Evolutionary conservation across 257 asterid species (phyloP).

Genomic region (Przewalskia tangutica): DNA sequence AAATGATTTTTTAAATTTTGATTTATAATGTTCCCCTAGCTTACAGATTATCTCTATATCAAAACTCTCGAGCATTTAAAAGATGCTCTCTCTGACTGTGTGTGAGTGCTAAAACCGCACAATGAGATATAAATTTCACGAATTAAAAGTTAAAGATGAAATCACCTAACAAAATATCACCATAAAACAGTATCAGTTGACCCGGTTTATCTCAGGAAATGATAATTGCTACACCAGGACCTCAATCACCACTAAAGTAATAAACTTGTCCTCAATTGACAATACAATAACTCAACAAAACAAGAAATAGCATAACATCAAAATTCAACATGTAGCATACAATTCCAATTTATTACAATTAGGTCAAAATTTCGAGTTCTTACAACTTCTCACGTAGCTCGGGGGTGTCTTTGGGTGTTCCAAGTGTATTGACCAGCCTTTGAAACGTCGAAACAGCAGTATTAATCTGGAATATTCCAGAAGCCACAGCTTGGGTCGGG

Average conservation of each 20-base stretch:
- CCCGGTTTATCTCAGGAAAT: background rate
- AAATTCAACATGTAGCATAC: background rate
- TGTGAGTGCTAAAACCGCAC: background rate
- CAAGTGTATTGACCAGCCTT: slow-evolving; percentile 86
- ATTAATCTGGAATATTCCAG: slow-evolving; percentile 87
- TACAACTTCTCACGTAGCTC: slow-evolving; percentile 95
- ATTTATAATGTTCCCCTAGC: background rate
- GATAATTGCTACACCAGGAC: background rate
- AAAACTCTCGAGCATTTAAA: background rate
- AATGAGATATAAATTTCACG: background rate
- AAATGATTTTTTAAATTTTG: background rate
- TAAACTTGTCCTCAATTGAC: background rate
- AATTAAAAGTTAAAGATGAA: background rate
- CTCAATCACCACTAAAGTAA: background rate
- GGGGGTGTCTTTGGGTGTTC: slow-evolving; percentile 92
- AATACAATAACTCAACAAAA: background rate
- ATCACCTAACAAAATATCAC: background rate
- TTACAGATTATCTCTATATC: background rate
- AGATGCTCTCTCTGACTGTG: background rate
- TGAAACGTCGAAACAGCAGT: slow-evolving; percentile 87
- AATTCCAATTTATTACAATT: background rate
- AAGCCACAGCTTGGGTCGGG: slow-evolving; percentile 83
- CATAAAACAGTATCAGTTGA: background rate
- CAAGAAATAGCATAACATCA: background rate
- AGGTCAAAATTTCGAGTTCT: slow-evolving; percentile 2